Percentiles rank a stretch among this genome's conserved stretches.
Conservation (phyloP, 176 grass and related monocot genomes). For the Microstegium vimineum region DNA sequence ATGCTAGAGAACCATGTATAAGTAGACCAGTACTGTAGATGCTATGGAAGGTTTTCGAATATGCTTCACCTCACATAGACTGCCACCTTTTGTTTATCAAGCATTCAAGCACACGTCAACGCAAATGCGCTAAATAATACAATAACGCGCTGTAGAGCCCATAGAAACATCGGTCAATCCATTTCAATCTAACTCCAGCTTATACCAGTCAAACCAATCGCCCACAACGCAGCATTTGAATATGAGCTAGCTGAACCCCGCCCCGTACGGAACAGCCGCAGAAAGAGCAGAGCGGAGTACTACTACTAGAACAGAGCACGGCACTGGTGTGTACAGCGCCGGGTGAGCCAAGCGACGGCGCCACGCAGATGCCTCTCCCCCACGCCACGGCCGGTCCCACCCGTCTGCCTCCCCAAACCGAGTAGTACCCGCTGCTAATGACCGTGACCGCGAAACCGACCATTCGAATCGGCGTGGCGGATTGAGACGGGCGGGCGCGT, state of each 20-base stretch:
- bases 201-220: not conserved
- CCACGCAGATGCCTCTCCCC: not conserved
- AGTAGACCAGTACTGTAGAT: too few relatives aligned
- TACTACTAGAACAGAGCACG: not conserved
- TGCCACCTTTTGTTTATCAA: not conserved
- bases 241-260: not conserved
- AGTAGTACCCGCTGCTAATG: not conserved
- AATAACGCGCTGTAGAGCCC: not conserved
- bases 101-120: not conserved
- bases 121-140: not conserved
- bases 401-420: not conserved
- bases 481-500: not conserved
- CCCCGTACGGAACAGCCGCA: constrained; percentile 13
- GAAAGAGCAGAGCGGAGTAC: not conserved
- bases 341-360: constrained; percentile 14
- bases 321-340: not conserved
- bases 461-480: not conserved
- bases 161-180: not conserved
- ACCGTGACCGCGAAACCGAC: not conserved
- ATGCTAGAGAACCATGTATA: too few relatives aligned
- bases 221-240: not conserved
- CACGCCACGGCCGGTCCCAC: not conserved
- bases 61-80: too few relatives aligned
- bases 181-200: not conserved
- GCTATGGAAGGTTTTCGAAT: too few relatives aligned